Evolutionary conservation across 2,329 filamentous ascomycete species (phyloP).

Genomic region (Phialophora tarda): DNA sequence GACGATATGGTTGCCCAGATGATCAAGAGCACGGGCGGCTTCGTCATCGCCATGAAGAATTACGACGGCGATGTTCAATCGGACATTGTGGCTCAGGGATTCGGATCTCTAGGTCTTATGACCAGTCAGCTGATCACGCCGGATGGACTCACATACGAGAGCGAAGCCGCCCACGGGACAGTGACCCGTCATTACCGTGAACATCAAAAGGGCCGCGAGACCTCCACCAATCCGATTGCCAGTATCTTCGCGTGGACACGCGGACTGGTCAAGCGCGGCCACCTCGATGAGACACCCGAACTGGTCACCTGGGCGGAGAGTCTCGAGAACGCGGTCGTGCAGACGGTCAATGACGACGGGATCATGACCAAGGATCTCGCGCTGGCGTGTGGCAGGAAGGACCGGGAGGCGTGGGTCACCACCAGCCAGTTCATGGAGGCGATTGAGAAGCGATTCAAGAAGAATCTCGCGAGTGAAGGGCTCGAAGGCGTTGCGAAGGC

Average conservation of each 20-base stretch:
- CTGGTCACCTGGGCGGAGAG: conserved; percentile 88
- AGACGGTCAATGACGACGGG: conserved; percentile 89
- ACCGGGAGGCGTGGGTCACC: conserved; percentile 83
- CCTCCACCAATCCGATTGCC: conserved; percentile 97
- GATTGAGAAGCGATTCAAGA: conserved; percentile 88
- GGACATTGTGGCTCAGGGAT: conserved; percentile 97
- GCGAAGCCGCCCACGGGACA: conserved; percentile 96
- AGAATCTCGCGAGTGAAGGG: conserved; percentile 67
- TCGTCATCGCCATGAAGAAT: conserved; percentile 99
- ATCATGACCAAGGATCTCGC: conserved; percentile 99
- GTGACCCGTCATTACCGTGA: conserved; percentile 98
- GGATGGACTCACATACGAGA: conserved; percentile 95
- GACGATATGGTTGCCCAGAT: conserved; percentile 99
- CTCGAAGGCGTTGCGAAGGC: conserved; percentile 30
- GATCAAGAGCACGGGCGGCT: conserved; percentile 97
- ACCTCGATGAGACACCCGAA: conserved; percentile 90
- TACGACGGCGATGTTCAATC: conserved; percentile 99
- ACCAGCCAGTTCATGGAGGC: conserved; percentile 90
- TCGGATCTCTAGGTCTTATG: conserved; percentile 97
- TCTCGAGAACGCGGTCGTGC: conserved; percentile 90
- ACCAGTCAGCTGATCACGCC: conserved; percentile 97
- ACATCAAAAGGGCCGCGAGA: conserved; percentile 97
- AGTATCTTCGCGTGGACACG: conserved; percentile 99
- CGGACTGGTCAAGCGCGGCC: conserved; percentile 88
- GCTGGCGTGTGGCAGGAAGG: conserved; percentile 89